Evolutionary conservation across 352 stramenopile species (phyloP).

Genomic region (Phytophthora multivora): DNA sequence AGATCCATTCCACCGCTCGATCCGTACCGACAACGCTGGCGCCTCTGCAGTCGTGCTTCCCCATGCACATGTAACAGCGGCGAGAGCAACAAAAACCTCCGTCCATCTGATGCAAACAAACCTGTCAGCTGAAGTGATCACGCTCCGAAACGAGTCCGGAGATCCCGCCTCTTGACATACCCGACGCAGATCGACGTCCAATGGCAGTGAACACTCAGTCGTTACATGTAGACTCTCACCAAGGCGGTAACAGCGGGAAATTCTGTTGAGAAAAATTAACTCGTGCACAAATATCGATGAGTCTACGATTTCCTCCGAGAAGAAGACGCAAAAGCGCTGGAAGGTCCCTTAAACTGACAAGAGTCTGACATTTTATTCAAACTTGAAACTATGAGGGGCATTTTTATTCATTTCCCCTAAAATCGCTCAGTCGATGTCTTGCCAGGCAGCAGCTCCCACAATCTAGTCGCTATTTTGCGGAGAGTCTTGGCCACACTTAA

Average conservation of each 20-base stretch:
- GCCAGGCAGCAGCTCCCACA: neutral
- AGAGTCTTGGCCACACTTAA: constrained; percentile 83
- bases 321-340: neutral
- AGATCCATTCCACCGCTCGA: no score
- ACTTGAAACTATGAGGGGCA: no score
- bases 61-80: no score
- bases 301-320: constrained; percentile 14
- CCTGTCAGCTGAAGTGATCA: constrained; percentile 41
- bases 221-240: neutral
- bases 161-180: constrained; percentile 7
- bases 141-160: constrained; percentile 20
- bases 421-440: neutral
- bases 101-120: no score
- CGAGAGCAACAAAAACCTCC: no score
- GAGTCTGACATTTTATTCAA: no score
- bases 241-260: constrained; percentile 21
- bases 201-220: neutral
- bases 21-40: no score
- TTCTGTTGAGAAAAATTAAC: constrained; percentile 38
- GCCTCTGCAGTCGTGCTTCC: no score
- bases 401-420: no score
- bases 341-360: constrained; percentile 1
- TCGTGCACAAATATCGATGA: constrained; percentile 19
- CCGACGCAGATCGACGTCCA: constrained; percentile 1
- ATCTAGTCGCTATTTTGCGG: constrained; percentile 47